phyloP scores from a whole-genome alignment of 345 rosid species.

The Eutrema japonicum region DNA sequence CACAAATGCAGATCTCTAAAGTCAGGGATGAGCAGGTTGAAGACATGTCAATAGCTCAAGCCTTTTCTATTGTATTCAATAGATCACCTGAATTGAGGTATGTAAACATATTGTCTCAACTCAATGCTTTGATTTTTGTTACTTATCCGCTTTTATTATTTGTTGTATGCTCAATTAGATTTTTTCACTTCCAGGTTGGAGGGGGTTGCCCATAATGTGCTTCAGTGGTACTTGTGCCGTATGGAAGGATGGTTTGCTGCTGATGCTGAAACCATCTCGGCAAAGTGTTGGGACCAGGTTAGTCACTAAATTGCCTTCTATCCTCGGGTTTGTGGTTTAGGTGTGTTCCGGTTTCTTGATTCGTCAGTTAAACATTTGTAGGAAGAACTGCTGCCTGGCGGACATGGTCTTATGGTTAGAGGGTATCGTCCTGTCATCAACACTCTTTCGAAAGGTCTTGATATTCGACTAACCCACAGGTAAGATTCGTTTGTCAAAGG shows the following conservation, averaged over 20 bases:
- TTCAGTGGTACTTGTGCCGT: slow-evolving; percentile 96
- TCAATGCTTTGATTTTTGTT: background rate
- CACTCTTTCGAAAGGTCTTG: slow-evolving; percentile 96
- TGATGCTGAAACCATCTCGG: slow-evolving; percentile 92
- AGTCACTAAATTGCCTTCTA: background rate
- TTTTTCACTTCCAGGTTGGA: slow-evolving; percentile 58
- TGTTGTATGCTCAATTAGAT: slow-evolving; percentile 18
- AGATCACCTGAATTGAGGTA: slow-evolving; percentile 83
- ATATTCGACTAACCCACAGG: slow-evolving; percentile 83
- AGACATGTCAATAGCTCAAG: slow-evolving; percentile 78
- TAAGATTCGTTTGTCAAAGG: slow-evolving; percentile 30
- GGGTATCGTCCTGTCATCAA: slow-evolving; percentile 93
- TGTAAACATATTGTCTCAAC: slow-evolving; percentile 23
- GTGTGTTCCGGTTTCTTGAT: slow-evolving; percentile 13
- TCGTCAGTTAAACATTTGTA: slow-evolving; percentile 33
- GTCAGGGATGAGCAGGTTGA: slow-evolving; percentile 68
- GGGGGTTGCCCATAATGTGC: slow-evolving; percentile 77
- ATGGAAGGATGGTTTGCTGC: slow-evolving; percentile 99
- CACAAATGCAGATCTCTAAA: slow-evolving; percentile 66
- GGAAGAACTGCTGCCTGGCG: slow-evolving; percentile 95
- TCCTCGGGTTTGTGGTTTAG: slow-evolving; percentile 6
- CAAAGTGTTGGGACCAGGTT: slow-evolving; percentile 89
- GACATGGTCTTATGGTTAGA: slow-evolving; percentile 98
- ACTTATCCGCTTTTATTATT: background rate
- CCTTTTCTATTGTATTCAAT: slow-evolving; percentile 76